These are phyloP conservation scores for Bondarzewia mesenterica DNA, from an alignment of 1,284 basidiomycete species.

Conservation along the genomic window DNA sequence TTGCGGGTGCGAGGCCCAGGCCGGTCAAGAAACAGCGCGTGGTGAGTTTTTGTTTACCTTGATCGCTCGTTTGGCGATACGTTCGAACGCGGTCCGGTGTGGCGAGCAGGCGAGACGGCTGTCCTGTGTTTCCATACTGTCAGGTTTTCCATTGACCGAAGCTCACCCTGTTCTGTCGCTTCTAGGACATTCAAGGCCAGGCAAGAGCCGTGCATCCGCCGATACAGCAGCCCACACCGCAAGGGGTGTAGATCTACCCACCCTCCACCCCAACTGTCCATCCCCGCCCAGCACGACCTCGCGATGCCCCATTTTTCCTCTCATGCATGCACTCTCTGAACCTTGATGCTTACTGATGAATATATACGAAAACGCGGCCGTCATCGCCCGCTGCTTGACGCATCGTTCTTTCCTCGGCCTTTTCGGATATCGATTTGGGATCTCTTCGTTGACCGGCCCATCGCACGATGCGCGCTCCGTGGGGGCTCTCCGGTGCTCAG, in stretches of 20 bases:
- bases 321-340: too few species aligned
- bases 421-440: too few species aligned
- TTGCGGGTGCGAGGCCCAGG: conserved; percentile 48
- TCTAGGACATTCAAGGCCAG: conserved; percentile 31
- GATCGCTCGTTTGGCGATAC: neutral
- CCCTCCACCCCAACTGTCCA: neutral
- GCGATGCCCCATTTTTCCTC: neutral
- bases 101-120: neutral
- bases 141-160: neutral
- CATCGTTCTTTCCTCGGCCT: too few species aligned
- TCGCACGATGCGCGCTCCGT: too few species aligned
- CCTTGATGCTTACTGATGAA: too few species aligned
- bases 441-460: too few species aligned
- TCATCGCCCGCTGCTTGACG: too few species aligned
- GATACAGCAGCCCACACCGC: conserved; percentile 39
- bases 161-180: conserved; percentile 5
- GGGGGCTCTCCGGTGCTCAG: too few species aligned
- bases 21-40: conserved; percentile 71
- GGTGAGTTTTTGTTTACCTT: conserved; percentile 34
- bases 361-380: too few species aligned
- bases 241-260: conserved; percentile 25
- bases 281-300: neutral
- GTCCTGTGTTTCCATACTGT: neutral
- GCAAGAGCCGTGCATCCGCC: conserved; percentile 27
- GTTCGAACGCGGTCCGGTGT: neutral